A percentile compares a stretch with the other conserved stretches of the same genome.
Conservation (phyloP, 306 rosid species). For the Casuarina glauca region DNA sequence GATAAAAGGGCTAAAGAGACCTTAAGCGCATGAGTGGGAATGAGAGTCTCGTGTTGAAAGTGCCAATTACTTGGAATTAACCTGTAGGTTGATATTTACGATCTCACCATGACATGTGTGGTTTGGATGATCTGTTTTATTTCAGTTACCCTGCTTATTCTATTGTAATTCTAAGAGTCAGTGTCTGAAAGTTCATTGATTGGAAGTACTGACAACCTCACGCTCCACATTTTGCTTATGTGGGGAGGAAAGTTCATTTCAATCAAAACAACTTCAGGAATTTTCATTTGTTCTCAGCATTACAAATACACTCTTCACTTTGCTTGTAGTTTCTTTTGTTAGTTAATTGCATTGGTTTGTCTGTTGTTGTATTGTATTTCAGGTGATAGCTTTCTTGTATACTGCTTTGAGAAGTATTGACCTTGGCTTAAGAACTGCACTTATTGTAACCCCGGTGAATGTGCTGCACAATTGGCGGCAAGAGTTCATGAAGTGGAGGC, state of each 20-base stretch:
- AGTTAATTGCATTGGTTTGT: conserved; percentile 28
- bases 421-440: conserved; percentile 86
- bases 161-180: background rate
- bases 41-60: background rate
- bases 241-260: background rate
- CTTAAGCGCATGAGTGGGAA: background rate
- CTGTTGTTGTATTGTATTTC: conserved; percentile 33
- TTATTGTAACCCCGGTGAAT: conserved; percentile 92
- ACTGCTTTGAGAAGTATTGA: conserved; percentile 87
- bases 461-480: conserved; percentile 97
- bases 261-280: no score
- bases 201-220: background rate
- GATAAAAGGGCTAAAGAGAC: background rate
- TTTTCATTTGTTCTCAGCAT: background rate
- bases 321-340: conserved; percentile 16
- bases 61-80: background rate
- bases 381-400: conserved; percentile 96
- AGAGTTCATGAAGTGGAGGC: conserved; percentile 90
- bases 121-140: background rate
- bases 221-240: background rate
- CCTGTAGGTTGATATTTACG: background rate
- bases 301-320: background rate
- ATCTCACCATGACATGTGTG: no score
- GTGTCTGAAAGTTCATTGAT: background rate
- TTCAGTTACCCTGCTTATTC: background rate